phyloP scores from a whole-genome alignment of 2,329 filamentous ascomycete species.

The Nigrospora sphaerica region DNA sequence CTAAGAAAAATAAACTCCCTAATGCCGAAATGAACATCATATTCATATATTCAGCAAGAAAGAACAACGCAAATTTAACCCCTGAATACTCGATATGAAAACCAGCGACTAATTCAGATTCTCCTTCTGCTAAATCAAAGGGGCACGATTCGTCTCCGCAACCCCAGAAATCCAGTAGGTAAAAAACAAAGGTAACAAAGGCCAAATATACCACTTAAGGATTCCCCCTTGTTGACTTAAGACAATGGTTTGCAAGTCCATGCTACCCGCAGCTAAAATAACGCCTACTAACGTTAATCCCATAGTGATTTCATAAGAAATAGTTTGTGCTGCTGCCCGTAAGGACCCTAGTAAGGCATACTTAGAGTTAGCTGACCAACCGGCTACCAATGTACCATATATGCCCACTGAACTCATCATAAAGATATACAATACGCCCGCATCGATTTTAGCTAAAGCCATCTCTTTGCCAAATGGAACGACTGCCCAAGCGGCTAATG shows the following conservation, averaged over 20 bases:
- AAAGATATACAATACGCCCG: neutral
- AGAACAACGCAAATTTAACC: neutral
- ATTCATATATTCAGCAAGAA: neutral
- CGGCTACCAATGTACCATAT: neutral
- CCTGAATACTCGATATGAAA: neutral
- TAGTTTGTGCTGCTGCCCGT: neutral
- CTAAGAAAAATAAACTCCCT: neutral
- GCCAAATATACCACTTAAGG: neutral
- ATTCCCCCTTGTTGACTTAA: neutral
- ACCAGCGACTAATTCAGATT: neutral
- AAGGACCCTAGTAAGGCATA: neutral
- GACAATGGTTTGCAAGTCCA: neutral
- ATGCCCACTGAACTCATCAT: neutral
- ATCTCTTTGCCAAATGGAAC: neutral
- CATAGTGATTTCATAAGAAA: neutral
- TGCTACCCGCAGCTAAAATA: neutral
- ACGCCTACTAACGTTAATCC: neutral
- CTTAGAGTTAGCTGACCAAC: neutral
- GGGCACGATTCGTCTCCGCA: neutral
- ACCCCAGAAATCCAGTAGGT: neutral
- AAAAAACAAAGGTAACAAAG: neutral
- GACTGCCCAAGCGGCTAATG: neutral
- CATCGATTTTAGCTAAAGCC: neutral
- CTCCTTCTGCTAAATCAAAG: neutral
- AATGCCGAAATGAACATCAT: neutral